These are phyloP conservation scores for Podaxis sp. DNA, from an alignment of 768 basidiomycete species.

Conservation along the genomic window DNA sequence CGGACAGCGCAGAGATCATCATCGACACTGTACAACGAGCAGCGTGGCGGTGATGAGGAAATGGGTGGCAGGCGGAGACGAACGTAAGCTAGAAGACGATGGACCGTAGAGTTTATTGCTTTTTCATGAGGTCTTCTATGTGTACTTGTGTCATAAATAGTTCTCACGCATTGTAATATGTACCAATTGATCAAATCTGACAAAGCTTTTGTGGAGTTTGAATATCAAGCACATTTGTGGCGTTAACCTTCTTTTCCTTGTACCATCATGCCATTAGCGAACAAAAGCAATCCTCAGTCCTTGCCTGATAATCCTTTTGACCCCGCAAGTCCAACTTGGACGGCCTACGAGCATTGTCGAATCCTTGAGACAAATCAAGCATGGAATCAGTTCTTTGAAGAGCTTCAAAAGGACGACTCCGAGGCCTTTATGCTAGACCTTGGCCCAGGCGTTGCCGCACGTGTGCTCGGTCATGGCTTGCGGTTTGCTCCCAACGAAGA, in stretches of 20 bases:
- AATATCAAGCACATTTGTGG: no score
- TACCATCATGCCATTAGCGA: not conserved
- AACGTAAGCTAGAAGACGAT: slow-evolving; percentile 17
- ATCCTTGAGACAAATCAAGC: not conserved
- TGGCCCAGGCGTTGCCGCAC: not conserved
- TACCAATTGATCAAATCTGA: slow-evolving; percentile 10
- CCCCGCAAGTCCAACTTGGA: not conserved
- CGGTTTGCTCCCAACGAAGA: not conserved
- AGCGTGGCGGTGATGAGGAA: slow-evolving; percentile 24
- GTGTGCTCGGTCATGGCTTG: slow-evolving; percentile 11
- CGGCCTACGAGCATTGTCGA: not conserved
- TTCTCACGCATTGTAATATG: slow-evolving; percentile 23
- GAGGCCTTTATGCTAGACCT: not conserved
- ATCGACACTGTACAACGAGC: slow-evolving; percentile 46
- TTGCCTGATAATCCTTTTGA: not conserved
- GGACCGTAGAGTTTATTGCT: not conserved
- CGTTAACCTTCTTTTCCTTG: not conserved
- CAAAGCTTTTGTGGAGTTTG: no score
- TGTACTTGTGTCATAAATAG: slow-evolving; percentile 26
- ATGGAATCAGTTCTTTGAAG: not conserved
- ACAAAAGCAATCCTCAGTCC: not conserved
- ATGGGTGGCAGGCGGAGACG: slow-evolving; percentile 31
- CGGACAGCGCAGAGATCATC: slow-evolving; percentile 68
- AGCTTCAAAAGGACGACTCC: not conserved
- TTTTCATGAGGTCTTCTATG: slow-evolving; percentile 6